phyloP scores from a whole-genome alignment of 2,329 filamentous ascomycete genomes.

The Trichoderma gracile region DNA sequence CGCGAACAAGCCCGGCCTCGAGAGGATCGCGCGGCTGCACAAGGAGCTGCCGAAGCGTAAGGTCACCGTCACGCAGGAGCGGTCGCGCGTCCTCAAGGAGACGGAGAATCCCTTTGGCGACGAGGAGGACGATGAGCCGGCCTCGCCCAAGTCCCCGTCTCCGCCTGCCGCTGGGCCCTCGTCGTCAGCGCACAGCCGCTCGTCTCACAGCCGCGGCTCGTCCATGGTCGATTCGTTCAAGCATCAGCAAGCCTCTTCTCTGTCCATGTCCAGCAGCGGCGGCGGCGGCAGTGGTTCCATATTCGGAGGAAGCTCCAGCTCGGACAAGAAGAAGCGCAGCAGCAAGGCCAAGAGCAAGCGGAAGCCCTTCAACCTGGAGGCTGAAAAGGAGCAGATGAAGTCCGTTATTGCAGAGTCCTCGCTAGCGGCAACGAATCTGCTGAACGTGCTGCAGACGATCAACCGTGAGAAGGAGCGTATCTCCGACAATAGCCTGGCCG shows the following conservation, averaged over 20 bases:
- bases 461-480: constrained; percentile 88
- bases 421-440: constrained; percentile 85
- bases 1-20: constrained; percentile 76
- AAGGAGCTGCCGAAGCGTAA: constrained; percentile 67
- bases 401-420: constrained; percentile 85
- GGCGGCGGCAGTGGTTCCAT: constrained; percentile 27
- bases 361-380: constrained; percentile 77
- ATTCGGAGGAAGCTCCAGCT: constrained; percentile 45
- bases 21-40: constrained; percentile 77
- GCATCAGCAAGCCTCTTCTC: background rate
- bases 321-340: constrained; percentile 53
- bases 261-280: constrained; percentile 38
- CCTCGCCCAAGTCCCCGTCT: constrained; percentile 35
- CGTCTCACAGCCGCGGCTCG: constrained; percentile 30
- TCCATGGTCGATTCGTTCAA: constrained; percentile 20
- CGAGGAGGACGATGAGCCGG: constrained; percentile 60
- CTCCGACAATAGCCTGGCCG: constrained; percentile 75
- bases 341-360: constrained; percentile 50
- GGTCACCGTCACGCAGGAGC: constrained; percentile 71
- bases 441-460: constrained; percentile 84
- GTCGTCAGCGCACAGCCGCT: constrained; percentile 26
- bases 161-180: constrained; percentile 31
- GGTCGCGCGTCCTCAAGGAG: constrained; percentile 80
- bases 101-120: constrained; percentile 72
- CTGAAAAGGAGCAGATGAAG: constrained; percentile 84